Evolutionary conservation across 495 filamentous ascomycete genomes (phyloP).

Genomic region (Hyaloscypha variabilis): DNA sequence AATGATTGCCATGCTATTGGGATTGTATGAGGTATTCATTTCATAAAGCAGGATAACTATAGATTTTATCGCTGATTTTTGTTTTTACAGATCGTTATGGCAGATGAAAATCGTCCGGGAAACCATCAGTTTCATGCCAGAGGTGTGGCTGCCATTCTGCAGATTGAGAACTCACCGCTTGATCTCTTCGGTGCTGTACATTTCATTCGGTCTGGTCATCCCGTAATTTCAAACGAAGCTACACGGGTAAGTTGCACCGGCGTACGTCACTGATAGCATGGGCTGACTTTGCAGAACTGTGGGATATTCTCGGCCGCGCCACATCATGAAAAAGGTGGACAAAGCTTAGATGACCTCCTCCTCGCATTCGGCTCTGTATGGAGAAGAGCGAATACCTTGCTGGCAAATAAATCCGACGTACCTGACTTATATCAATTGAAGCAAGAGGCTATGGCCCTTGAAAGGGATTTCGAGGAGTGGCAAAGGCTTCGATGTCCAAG

Average conservation of each 20-base stretch:
- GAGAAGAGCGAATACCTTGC: too few species aligned
- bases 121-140: constrained; percentile 17
- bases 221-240: neutral
- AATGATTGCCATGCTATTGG: constrained; percentile 31
- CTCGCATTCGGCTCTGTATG: constrained; percentile 10
- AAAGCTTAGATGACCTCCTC: constrained; percentile 14
- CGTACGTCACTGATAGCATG: neutral
- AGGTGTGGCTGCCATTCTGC: constrained; percentile 13
- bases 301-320: constrained; percentile 13
- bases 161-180: constrained; percentile 13
- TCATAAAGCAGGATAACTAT: neutral
- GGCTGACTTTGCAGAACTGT: neutral
- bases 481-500: neutral
- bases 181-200: constrained; percentile 6
- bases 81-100: constrained; percentile 4
- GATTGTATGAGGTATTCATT: constrained; percentile 36
- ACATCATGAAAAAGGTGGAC: neutral
- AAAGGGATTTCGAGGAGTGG: constrained; percentile 9
- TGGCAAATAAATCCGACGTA: too few species aligned
- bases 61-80: neutral
- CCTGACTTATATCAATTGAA: too few species aligned
- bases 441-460: too few species aligned
- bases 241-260: too few species aligned
- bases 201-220: neutral
- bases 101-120: constrained; percentile 10